A percentile compares a stretch with the other conserved stretches of the same genome.
Conservation (phyloP, 1,284 basidiomycete species). For the Pseudozyma thailandica region DNA sequence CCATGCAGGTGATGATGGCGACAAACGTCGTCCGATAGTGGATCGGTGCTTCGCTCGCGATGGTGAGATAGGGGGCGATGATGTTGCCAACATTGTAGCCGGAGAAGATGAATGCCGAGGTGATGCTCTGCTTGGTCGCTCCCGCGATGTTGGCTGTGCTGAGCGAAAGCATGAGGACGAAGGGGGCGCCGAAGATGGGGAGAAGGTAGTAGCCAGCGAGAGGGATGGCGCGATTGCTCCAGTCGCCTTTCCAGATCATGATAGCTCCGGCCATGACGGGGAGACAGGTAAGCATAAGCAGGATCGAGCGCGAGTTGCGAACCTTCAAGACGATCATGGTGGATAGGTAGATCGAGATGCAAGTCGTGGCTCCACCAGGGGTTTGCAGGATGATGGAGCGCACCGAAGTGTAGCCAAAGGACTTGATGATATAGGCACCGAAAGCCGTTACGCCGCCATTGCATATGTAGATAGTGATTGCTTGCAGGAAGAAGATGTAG, state of each 20-base stretch:
- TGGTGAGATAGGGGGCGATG: conserved; percentile 64
- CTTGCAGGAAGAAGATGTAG: conserved; percentile 70
- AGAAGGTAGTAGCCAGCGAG: conserved; percentile 71
- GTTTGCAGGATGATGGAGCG: conserved; percentile 70
- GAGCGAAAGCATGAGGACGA: conserved; percentile 70
- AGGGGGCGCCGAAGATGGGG: conserved; percentile 71
- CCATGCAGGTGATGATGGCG: conserved; percentile 68
- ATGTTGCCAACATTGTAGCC: conserved; percentile 68
- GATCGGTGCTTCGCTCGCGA: conserved; percentile 58
- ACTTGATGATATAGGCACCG: conserved; percentile 70
- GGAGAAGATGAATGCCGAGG: conserved; percentile 69
- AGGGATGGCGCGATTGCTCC: conserved; percentile 69
- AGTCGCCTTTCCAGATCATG: conserved; percentile 71
- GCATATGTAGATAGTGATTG: conserved; percentile 68
- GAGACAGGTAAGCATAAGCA: conserved; percentile 70
- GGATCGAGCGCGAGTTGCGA: conserved; percentile 68
- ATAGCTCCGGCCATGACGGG: conserved; percentile 71
- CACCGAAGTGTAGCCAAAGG: conserved; percentile 70
- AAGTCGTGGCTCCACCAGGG: conserved; percentile 69
- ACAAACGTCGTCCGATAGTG: conserved; percentile 71
- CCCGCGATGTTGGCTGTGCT: conserved; percentile 70
- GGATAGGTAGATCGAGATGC: conserved; percentile 70
- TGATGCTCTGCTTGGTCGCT: conserved; percentile 71
- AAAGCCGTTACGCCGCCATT: conserved; percentile 71
- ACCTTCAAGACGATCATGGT: conserved; percentile 68